Evolutionary conservation across 192 early-diverging fungal genomes (phyloP), one percentile per base, ranked within the genome.

Genomic region (Umbelopsis vinacea): DNA sequence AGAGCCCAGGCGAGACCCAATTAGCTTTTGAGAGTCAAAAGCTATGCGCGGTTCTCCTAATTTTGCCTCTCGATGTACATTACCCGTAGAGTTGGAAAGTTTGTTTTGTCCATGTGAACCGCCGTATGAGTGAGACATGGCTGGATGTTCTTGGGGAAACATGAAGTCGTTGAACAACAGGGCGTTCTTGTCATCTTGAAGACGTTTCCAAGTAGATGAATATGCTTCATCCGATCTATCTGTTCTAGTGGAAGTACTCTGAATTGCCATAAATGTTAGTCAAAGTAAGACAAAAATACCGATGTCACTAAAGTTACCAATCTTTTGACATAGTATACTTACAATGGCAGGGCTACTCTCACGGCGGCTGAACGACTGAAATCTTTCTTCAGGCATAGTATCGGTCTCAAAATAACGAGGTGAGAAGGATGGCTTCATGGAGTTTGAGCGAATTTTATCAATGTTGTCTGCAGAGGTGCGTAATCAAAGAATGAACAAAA

Each of bases 291-390:
- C 17, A 63, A 12, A 37, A 26, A 12, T 22, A 2, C 2, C 23
- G 22, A 2, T 9, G 4, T 63, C 15, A 4, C 35, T 4, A 9
- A 38, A 17, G 3, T 10, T 23, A 17, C n/a, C 15, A 37, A 37
- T 37, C 4, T 17, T n/a, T 11, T 17, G 29, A 12, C 40, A 6
- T 12, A 17, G 11, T 19, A 14, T 37, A 63, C 57, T 37, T 63
- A 63, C 57, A 63, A 63, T 63, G 26, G 33, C 57, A 15, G 57
- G 57, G 17, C 57, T 63, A 35, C 57, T 63, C 26, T 63, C 57
- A 33, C 57, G 57, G 11, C 57, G 57, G 37, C 57, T 35, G n/a
- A 63, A 63, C 17, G 57, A 63, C 17, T 22, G 57, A 8, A 63
- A 63, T 37, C 33, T 63, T 19, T 63, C 57, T 17, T 63, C 57